phyloP scores from a whole-genome alignment of 2,329 filamentous ascomycete genomes.

The Talaromyces piceae region DNA sequence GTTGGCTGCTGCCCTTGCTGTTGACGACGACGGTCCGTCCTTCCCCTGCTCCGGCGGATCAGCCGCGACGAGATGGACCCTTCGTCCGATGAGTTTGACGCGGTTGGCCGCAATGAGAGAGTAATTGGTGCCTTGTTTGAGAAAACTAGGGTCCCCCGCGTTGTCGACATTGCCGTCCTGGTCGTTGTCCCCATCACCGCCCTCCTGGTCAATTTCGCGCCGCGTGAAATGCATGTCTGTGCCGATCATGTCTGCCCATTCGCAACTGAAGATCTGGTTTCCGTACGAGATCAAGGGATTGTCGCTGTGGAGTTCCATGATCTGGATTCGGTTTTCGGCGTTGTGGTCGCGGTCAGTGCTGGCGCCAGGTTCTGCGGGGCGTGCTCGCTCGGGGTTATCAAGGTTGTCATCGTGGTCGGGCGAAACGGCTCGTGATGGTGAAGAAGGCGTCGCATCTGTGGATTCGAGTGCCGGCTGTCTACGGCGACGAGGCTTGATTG shows the following conservation, averaged over 20 bases:
- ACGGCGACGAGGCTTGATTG: slow-evolving; percentile 26
- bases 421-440: neutral
- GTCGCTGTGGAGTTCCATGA: slow-evolving; percentile 70
- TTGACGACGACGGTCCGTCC: neutral
- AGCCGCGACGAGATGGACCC: slow-evolving; percentile 50
- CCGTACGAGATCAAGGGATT: slow-evolving; percentile 76
- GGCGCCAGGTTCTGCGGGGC: slow-evolving; percentile 26
- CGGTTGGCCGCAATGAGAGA: slow-evolving; percentile 66
- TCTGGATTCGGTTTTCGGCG: slow-evolving; percentile 52
- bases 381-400: neutral
- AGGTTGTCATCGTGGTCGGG: no score
- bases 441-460: neutral
- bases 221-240: slow-evolving; percentile 69
- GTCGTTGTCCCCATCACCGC: neutral
- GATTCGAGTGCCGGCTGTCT: slow-evolving; percentile 19
- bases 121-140: slow-evolving; percentile 41
- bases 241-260: slow-evolving; percentile 76
- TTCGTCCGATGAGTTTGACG: slow-evolving; percentile 61
- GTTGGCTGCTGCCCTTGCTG: neutral
- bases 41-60: neutral
- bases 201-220: slow-evolving; percentile 26
- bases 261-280: slow-evolving; percentile 67
- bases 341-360: slow-evolving; percentile 15
- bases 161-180: slow-evolving; percentile 21
- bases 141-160: slow-evolving; percentile 44